Base-by-base conservation (phyloP, 306 rosid species). In the Oemleria cerasiformis region DNA sequence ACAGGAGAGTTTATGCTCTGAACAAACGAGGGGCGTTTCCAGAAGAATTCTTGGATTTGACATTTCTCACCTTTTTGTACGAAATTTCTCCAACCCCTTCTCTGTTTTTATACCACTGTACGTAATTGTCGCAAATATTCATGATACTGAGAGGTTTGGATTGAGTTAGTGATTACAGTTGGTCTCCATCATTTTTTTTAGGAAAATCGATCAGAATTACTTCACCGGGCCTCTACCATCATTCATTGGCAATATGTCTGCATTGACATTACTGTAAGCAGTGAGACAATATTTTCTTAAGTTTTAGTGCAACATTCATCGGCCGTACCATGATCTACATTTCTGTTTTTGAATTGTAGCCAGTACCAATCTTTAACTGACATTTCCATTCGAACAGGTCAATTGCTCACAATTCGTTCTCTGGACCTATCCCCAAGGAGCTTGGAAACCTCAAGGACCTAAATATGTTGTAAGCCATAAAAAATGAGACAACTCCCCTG, bases 341-440 rank as follows among this genome's bases (percentile, higher is more conserved):
- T 49, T 49, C 14, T 1, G 54, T 49, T 49, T 8, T 49, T 14
- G 5, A 25, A 25, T 25, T 25, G 30, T 25, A 25, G 2, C 30
- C 10, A 17, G 5, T 34, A 11, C 47, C 5, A 5, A 17, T 30
- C 40, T 23, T 19, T 54, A 23, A 62, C 51, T 58, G 40, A 30
- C 41, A 8, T 59, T 40, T n/a, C 43, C n/a, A 36, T 68, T 5
- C 49, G 36, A 30, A 30, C 36, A 79, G 83, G 67, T 74, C 83
- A 7, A 38, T 74, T 41, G 63, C 50, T 64, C 41, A 7, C 65
- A 79, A 79, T 67, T 3, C 72, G 40, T 79, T 79, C 53, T 48
- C 11, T 8, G 83, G 83, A 5, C 10, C 68, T 43, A 65, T 79
- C 56, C 83, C 83, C 11, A 79, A 63, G 79, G 83, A 79, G 73